Conservation (phyloP, 2,329 filamentous ascomycete species). For the Scedosporium dehoogii region DNA sequence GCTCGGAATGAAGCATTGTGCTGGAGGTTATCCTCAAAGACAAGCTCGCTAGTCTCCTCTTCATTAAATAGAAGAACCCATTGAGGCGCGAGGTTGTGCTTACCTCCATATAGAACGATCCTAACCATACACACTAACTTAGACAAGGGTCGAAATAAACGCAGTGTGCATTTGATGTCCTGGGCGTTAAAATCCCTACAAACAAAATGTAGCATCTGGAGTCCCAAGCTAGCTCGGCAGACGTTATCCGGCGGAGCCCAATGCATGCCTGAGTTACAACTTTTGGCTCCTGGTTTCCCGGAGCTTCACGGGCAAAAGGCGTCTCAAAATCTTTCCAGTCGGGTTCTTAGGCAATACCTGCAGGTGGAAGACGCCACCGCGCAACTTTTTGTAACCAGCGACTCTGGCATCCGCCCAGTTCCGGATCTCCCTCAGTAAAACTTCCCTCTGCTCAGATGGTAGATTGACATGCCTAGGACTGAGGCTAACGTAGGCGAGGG, state of each 20-base stretch:
- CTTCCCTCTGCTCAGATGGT: not conserved
- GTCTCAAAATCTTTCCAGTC: conserved; percentile 2
- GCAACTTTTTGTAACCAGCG: not conserved
- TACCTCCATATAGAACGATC: too few species aligned
- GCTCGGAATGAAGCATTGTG: too few species aligned
- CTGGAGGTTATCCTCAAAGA: too few species aligned
- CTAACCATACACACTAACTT: too few species aligned
- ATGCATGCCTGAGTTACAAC: not conserved
- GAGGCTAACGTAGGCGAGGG: not conserved
- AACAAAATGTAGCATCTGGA: not conserved
- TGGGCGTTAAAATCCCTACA: too few species aligned
- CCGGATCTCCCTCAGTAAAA: not conserved
- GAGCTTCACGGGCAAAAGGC: not conserved
- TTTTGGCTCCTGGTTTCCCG: not conserved
- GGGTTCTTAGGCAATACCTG: conserved; percentile 1
- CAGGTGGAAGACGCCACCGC: not conserved
- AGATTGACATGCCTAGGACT: not conserved
- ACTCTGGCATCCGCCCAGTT: not conserved
- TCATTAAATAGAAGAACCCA: too few species aligned
- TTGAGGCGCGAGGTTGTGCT: too few species aligned
- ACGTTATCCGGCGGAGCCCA: not conserved
- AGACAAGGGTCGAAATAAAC: too few species aligned
- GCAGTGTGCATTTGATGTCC: too few species aligned
- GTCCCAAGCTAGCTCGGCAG: not conserved
- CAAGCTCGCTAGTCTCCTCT: too few species aligned